A percentile compares a stretch with the other conserved stretches of the same genome.
These are phyloP conservation scores for Talaromyces sp. DNA, from an alignment of 2,329 filamentous ascomycete species.

Conservation along the genomic window DNA sequence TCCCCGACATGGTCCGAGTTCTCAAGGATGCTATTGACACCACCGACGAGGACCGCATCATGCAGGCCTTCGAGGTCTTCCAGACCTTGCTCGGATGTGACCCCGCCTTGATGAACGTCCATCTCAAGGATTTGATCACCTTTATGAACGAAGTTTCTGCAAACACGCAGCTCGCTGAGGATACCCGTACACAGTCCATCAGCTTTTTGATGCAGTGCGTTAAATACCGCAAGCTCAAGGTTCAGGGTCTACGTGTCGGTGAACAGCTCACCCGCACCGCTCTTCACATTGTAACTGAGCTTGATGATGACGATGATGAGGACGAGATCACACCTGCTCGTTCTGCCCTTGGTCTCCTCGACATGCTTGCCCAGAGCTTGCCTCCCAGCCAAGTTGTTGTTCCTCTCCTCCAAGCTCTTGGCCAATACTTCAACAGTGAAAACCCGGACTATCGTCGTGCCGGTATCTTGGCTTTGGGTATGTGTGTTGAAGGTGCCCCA, in stretches of 20 bases:
- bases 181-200: conserved; percentile 83
- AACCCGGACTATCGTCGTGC: conserved; percentile 82
- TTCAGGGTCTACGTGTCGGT: conserved; percentile 85
- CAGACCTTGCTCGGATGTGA: conserved; percentile 92
- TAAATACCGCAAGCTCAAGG: conserved; percentile 90
- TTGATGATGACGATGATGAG: conserved; percentile 71
- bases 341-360: conserved; percentile 80
- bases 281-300: conserved; percentile 85
- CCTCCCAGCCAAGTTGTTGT: conserved; percentile 93
- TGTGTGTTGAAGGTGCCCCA: conserved; percentile 92
- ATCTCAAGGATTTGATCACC: conserved; percentile 84
- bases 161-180: conserved; percentile 75
- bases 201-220: conserved; percentile 92
- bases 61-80: conserved; percentile 94
- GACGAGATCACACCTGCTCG: conserved; percentile 84
- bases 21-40: conserved; percentile 79
- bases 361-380: conserved; percentile 82
- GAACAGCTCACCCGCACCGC: conserved; percentile 83
- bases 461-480: conserved; percentile 86
- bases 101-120: conserved; percentile 74
- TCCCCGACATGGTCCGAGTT: conserved; percentile 86
- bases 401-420: conserved; percentile 82
- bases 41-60: conserved; percentile 80
- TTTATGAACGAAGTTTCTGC: conserved; percentile 90
- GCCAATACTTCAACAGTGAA: conserved; percentile 71